Evolutionary conservation across 805 yeast genomes (phyloP).

Genomic region (Wickerhamomyces strasburgensis): DNA sequence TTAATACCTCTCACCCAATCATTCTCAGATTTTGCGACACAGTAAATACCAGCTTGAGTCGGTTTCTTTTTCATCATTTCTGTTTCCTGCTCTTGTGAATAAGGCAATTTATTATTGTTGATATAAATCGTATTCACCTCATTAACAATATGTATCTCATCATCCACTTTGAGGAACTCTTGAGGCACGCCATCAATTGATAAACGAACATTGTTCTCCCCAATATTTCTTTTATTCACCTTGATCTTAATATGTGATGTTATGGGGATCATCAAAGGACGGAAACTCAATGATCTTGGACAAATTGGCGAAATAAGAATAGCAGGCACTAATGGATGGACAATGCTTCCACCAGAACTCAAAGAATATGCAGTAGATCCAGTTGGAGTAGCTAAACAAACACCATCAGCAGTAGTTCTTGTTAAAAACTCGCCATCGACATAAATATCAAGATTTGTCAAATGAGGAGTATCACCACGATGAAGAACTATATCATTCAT

Average conservation of each 20-base stretch:
- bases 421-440: slow-evolving; percentile 83
- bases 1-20: slow-evolving; percentile 94
- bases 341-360: slow-evolving; percentile 88
- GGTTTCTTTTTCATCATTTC: slow-evolving; percentile 12
- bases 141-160: slow-evolving; percentile 67
- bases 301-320: slow-evolving; percentile 85
- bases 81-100: slow-evolving; percentile 19
- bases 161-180: slow-evolving; percentile 64
- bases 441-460: slow-evolving; percentile 77
- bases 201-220: slow-evolving; percentile 46
- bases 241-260: slow-evolving; percentile 67
- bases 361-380: slow-evolving; percentile 93
- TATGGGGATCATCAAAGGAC: slow-evolving; percentile 81
- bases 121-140: slow-evolving; percentile 59
- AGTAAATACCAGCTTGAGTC: slow-evolving; percentile 66
- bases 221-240: slow-evolving; percentile 41
- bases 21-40: slow-evolving; percentile 74
- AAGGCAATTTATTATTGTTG: slow-evolving; percentile 47
- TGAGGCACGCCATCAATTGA: slow-evolving; percentile 84
- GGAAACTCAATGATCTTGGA: slow-evolving; percentile 83
- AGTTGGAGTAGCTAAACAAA: slow-evolving; percentile 82
- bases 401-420: slow-evolving; percentile 89
- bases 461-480: slow-evolving; percentile 82
- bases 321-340: slow-evolving; percentile 82
- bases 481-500: slow-evolving; percentile 91